Evolutionary conservation across 169 alveolate genomes (phyloP), one percentile per base, ranked within the genome.

Genomic region (Plasmodium cynomolgi): DNA sequence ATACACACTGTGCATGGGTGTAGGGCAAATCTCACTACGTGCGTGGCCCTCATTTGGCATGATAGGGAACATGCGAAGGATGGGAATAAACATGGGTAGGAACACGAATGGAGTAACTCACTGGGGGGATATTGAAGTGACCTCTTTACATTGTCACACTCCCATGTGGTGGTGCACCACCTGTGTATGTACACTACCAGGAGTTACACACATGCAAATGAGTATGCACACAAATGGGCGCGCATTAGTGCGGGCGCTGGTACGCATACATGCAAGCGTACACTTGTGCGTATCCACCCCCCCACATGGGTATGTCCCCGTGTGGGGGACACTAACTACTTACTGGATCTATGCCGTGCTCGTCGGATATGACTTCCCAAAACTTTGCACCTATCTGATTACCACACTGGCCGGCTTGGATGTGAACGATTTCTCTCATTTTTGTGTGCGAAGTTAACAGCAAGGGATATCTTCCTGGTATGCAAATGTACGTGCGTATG

Each of bases 341-440:
- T 96, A 98, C 99, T 83, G 99, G 98, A 98, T 98, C 99, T 83
- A 99, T 98, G 93, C 99, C 99, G 93, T 99, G 99, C 95, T 99
- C 99, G 93, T 99, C 99, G 68, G 99, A 98, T 93, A 99, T 99
- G 93, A 99, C 99, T 97, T 99, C 99, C 99, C 99, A 99, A 98
- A 99, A 99, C 97, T 98, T 99, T 97, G 99, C 99, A 93, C 99
- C 99, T 83, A 99, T 99, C 97, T 99, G 99, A 98, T 99, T 99
- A 96, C 99, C 99, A 97, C 99, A 98, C 97, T 99, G 99, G 95
- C 99, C 99, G 79, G 99, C 99, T 97, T 99, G 99, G 62, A 98
- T 97, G 97, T 98, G 99, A 95, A 99, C 99, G 96, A 99, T 98
- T 97, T 99, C 99, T 96, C 99, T 98, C 99, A 99, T 99, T 95